Base-by-base conservation (phyloP, 2,329 filamentous ascomycete genomes). In the Graphilbum sp. region DNA sequence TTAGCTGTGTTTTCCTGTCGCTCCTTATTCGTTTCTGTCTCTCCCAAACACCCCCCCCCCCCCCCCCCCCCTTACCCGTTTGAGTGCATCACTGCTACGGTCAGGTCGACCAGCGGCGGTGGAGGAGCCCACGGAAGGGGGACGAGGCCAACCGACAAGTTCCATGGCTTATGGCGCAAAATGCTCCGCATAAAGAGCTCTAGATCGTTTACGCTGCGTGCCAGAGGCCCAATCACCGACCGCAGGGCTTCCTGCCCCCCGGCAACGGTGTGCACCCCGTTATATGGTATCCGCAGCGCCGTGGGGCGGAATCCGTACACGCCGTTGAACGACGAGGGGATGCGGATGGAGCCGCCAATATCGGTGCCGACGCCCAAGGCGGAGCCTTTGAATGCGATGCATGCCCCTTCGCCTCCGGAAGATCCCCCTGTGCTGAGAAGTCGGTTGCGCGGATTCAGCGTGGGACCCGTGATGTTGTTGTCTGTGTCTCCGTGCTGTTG, bases 141-240 rank as follows among this genome's bases (percentile, higher is more conserved):
- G 7, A 73, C 56, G 0, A 77, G 72, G 1, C 75, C 55, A 0
- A 78, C 76, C 50, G 83, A 78, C 62, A 62, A 43, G 69, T 56
- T 2, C 79, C 79, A 84, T 0, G 79, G 79, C 35, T 71, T 48
- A 19, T 64, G 64, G 13, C 58, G 60, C 2, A 84, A 55, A 2
- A 81, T 49, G 0, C 65, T 57, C 46, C 71, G 66, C 3, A 72
- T 61, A 2, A 37, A 39, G 2, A 82, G 53, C 24, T 63, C 64
- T 12, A 81, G 47, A 0, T 66, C 67, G 1, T 62, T 60, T 2
- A 68, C 54, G 2, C 67, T 72, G 1, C 67, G 69, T 1, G 68
- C 68, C 15, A 84, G 50, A 0, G 77, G 73, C 0, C 79, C 79
- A 5, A 80, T 64, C 0, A 79, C 71, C 0, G 72, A 77, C 11